These are phyloP conservation scores for Chrysosporium keratinophilum DNA, from an alignment of 2,329 filamentous ascomycete species.

Conservation along the genomic window DNA sequence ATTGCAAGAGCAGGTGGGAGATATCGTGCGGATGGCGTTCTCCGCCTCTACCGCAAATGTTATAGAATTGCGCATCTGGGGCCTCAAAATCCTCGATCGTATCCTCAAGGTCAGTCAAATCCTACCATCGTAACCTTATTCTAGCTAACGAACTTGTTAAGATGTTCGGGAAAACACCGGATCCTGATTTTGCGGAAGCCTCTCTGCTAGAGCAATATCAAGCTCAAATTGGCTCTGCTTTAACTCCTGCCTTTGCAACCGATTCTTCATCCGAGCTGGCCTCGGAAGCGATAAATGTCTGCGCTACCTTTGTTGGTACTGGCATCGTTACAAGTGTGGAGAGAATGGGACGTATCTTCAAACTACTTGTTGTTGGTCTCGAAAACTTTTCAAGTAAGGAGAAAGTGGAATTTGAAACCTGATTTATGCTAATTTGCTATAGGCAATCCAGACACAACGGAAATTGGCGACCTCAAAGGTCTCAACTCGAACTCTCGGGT, in stretches of 20 bases:
- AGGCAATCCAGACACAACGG: slow-evolving; percentile 63
- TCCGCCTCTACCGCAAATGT: slow-evolving; percentile 93
- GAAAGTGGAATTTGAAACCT: background rate
- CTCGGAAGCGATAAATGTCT: slow-evolving; percentile 92
- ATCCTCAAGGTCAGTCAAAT: slow-evolving; percentile 56
- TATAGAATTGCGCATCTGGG: slow-evolving; percentile 78
- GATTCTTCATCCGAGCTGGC: slow-evolving; percentile 95
- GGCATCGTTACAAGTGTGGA: slow-evolving; percentile 96
- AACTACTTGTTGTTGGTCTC: slow-evolving; percentile 77
- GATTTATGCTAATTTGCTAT: slow-evolving; percentile 15
- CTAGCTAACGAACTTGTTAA: slow-evolving; percentile 21
- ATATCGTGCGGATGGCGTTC: slow-evolving; percentile 93
- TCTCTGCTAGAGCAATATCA: slow-evolving; percentile 97
- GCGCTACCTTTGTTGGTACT: slow-evolving; percentile 93
- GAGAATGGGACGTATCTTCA: slow-evolving; percentile 96
- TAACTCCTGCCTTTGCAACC: slow-evolving; percentile 89
- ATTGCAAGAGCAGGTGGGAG: slow-evolving; percentile 72
- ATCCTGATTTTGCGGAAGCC: slow-evolving; percentile 95
- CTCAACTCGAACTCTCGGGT: slow-evolving; percentile 92
- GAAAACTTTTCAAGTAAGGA: slow-evolving; percentile 71
- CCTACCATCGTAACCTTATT: background rate
- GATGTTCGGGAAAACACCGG: slow-evolving; percentile 89
- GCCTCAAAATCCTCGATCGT: slow-evolving; percentile 85
- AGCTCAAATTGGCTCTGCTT: slow-evolving; percentile 89
- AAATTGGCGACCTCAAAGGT: slow-evolving; percentile 85